These are phyloP conservation scores for Quercus bicolor DNA, from an alignment of 306 rosid genomes.

Conservation along the genomic window DNA sequence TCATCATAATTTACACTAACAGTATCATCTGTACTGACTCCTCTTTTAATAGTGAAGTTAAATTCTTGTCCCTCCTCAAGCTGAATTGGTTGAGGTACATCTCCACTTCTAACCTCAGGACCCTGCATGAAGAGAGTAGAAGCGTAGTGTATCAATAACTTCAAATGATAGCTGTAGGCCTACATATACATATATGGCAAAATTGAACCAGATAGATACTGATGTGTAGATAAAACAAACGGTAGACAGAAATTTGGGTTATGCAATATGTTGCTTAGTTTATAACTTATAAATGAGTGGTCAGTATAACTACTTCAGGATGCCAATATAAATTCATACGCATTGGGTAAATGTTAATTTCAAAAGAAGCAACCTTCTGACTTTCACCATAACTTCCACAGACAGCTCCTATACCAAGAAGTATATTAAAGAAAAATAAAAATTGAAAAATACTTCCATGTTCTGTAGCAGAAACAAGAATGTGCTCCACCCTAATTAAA, in stretches of 20 bases:
- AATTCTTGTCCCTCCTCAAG: slow-evolving; percentile 75
- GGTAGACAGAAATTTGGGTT: neutral
- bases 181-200: no score
- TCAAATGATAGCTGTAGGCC: neutral
- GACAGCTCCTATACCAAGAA: neutral
- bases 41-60: slow-evolving; percentile 85
- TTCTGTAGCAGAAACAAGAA: neutral
- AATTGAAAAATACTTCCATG: neutral
- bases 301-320: no score
- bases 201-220: no score
- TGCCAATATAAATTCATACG: no score
- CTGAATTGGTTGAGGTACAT: slow-evolving; percentile 65
- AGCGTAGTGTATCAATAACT: neutral
- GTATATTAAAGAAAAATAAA: no score
- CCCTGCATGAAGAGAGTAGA: slow-evolving; percentile 58
- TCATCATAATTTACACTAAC: slow-evolving; percentile 93
- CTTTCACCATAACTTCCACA: neutral
- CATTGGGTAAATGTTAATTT: neutral
- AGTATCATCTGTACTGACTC: slow-evolving; percentile 65
- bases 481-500: neutral
- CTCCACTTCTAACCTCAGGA: slow-evolving; percentile 98
- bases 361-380: neutral
- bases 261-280: neutral
- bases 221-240: neutral
- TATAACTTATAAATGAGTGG: neutral